Conservation (phyloP, 1,284 basidiomycete genomes). For the Leccinum pachyderme region DNA sequence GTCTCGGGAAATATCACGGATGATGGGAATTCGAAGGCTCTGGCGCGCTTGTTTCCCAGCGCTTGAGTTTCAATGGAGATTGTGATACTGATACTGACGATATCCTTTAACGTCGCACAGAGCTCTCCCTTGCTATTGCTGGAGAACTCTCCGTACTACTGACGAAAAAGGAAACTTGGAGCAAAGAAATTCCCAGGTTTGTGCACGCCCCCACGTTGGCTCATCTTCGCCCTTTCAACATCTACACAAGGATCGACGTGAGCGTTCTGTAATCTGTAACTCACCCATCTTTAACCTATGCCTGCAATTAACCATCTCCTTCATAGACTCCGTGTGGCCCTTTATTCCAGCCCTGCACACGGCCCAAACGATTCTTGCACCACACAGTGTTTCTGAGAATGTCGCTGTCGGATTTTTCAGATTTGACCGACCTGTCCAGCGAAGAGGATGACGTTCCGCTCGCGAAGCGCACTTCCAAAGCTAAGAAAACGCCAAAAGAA, state of each 20-base stretch:
- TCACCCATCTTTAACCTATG: background rate
- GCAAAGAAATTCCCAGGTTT: constrained; percentile 12
- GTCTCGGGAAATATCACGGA: background rate
- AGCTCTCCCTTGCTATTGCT: background rate
- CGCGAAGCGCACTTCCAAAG: constrained; percentile 18
- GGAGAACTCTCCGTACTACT: too few species aligned
- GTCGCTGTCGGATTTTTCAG: constrained; percentile 40
- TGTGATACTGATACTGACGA: background rate
- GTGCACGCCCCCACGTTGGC: background rate
- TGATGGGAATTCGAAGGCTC: background rate
- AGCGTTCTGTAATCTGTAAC: background rate
- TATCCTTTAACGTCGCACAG: background rate
- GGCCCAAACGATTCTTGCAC: background rate
- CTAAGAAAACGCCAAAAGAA: constrained; percentile 28
- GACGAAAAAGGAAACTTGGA: constrained; percentile 23
- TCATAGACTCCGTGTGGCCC: background rate
- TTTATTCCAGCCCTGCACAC: background rate
- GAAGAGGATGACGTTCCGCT: constrained; percentile 38
- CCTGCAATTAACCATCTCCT: background rate
- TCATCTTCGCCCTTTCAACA: background rate
- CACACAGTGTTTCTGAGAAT: constrained; percentile 15
- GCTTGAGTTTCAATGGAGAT: constrained; percentile 6
- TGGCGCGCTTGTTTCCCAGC: constrained; percentile 14
- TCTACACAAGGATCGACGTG: constrained; percentile 1
- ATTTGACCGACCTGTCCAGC: constrained; percentile 43